These are phyloP conservation scores for Testicularia cyperi DNA, from an alignment of 1,284 basidiomycete species.

Conservation along the genomic window DNA sequence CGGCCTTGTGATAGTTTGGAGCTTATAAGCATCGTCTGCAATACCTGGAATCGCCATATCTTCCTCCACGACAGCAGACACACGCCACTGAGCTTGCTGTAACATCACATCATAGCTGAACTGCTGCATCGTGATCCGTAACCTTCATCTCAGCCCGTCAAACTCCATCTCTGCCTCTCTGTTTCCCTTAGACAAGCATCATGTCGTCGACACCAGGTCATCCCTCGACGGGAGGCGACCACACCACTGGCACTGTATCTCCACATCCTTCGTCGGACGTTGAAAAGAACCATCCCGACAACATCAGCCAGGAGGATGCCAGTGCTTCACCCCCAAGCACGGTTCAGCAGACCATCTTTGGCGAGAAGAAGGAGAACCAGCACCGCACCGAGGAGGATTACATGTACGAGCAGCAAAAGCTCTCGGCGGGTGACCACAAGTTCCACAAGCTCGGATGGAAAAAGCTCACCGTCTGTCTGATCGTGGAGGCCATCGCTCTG, in stretches of 20 bases:
- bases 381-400: slow-evolving; percentile 42
- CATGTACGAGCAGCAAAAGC: slow-evolving; percentile 41
- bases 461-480: slow-evolving; percentile 47
- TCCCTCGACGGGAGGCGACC: slow-evolving; percentile 9
- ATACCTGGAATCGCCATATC: too few species aligned
- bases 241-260: slow-evolving; percentile 17
- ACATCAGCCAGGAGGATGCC: slow-evolving; percentile 1
- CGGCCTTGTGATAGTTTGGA: too few species aligned
- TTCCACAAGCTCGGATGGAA: slow-evolving; percentile 49
- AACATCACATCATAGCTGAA: too few species aligned
- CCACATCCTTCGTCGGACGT: slow-evolving; percentile 22
- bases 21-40: too few species aligned
- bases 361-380: slow-evolving; percentile 41
- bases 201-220: slow-evolving; percentile 27
- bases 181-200: background rate
- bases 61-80: too few species aligned
- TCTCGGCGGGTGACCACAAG: slow-evolving; percentile 37
- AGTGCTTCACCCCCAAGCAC: slow-evolving; percentile 1
- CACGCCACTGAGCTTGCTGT: too few species aligned
- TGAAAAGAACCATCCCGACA: slow-evolving; percentile 17
- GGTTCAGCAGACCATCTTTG: slow-evolving; percentile 28
- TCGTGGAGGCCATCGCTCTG: slow-evolving; percentile 53
- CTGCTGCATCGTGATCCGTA: too few species aligned
- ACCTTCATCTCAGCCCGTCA: too few species aligned
- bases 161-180: background rate